Evolutionary conservation across 116 monocot species (phyloP), one percentile per base, ranked within the genome.

Genomic region (Cymodocea nodosa): DNA sequence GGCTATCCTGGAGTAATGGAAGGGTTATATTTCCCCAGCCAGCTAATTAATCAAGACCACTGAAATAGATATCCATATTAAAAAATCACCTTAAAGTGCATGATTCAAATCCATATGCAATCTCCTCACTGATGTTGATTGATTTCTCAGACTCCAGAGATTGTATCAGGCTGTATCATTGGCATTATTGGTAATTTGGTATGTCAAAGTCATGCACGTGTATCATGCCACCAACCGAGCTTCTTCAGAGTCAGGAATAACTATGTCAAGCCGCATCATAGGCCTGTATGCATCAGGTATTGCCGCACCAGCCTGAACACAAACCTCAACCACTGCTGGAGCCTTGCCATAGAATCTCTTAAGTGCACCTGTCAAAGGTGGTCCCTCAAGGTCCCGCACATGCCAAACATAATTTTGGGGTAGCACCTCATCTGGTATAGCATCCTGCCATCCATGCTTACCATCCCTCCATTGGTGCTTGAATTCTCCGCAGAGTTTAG

Each of bases 381-480:
- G 78, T 14, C 94, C 79, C 11, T 70, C 18, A 9, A 79, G 71
- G 19, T 90, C 94, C 15, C 68, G 67, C 4, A 90, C 70, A 74
- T 94, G 90, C 87, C 87, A 94, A 9, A 90, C 94, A 61, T 79
- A 94, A 57, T 94, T 94, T 11, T 77, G 87, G 0, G 87, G 90
- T 36, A 94, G 64, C 23, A 87, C 90, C 77, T 95, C 95, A 30
- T 95, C 81, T 16, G 75, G 16, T 5, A 72, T 76, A 2, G 95
- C 87, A 70, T 90, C 90, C 76, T 95, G 90, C 95, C 95, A 95
- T 51, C 90, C 95, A 55, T 95, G 95, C 70, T 95, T 95, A 20
- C 90, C 87, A 10, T 90, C 95, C 55, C 95, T 73, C 95, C 95
- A 95, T 59, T 95, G 95, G 70, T 95, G 95, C 73, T 95, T 95